Percentiles rank a stretch among this genome's conserved stretches.
phyloP scores from a whole-genome alignment of 768 basidiomycete species.

The Artomyces pyxidatus region DNA sequence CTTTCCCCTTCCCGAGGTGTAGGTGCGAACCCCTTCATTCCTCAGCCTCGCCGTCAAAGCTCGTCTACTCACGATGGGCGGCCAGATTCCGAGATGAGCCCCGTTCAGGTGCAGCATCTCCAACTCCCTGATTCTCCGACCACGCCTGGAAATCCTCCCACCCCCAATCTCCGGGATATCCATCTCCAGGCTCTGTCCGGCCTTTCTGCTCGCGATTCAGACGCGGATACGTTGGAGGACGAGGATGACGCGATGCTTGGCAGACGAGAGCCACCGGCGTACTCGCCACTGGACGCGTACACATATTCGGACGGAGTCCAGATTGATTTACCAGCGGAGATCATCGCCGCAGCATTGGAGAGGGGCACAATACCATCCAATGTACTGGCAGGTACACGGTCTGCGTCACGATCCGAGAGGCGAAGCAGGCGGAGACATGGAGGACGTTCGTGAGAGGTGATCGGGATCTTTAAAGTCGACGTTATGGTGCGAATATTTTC shows the following conservation, averaged over 20 bases:
- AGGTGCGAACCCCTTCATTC: slow-evolving; percentile 83
- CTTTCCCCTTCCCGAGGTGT: slow-evolving; percentile 43
- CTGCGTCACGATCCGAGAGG: slow-evolving; percentile 43
- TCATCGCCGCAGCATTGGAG: slow-evolving; percentile 85
- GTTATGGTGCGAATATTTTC: slow-evolving; percentile 4
- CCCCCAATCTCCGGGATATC: slow-evolving; percentile 78
- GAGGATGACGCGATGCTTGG: slow-evolving; percentile 31
- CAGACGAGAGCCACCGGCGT: slow-evolving; percentile 73
- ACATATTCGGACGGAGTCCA: slow-evolving; percentile 85
- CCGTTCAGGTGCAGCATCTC: slow-evolving; percentile 50
- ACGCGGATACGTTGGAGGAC: slow-evolving; percentile 15
- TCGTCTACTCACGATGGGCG: slow-evolving; percentile 60
- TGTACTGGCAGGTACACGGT: slow-evolving; percentile 40
- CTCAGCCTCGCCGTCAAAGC: slow-evolving; percentile 50
- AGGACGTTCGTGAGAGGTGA: slow-evolving; percentile 14
- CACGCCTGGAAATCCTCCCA: slow-evolving; percentile 68
- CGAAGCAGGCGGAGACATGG: slow-evolving; percentile 47
- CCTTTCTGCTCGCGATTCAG: slow-evolving; percentile 6
- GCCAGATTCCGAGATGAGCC: slow-evolving; percentile 55
- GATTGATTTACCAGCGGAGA: slow-evolving; percentile 86
- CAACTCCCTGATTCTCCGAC: slow-evolving; percentile 68
- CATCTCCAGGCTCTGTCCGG: slow-evolving; percentile 59
- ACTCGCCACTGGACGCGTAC: slow-evolving; percentile 83
- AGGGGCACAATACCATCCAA: slow-evolving; percentile 55
- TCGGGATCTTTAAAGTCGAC: not conserved